phyloP scores from a whole-genome alignment of 78 protist species.

The Cavenderia fasciculata region DNA sequence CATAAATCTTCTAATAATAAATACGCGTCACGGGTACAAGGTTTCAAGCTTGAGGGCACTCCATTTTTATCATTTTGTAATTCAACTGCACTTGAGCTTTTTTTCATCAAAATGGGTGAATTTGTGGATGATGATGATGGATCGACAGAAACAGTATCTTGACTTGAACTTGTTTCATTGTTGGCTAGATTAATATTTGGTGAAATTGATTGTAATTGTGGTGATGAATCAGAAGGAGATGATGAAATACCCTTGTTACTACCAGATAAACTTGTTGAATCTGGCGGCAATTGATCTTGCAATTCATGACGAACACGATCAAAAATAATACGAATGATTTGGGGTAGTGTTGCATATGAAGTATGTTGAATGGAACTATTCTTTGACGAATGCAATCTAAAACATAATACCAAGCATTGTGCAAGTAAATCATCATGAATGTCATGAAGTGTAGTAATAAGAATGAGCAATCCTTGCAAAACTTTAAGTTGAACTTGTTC shows the following conservation, averaged over 20 bases:
- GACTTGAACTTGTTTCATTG: background rate
- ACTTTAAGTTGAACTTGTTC: conserved; percentile 75
- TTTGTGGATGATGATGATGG: background rate
- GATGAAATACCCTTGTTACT: background rate
- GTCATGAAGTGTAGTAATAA: conserved; percentile 63
- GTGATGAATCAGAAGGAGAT: background rate
- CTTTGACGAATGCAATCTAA: conserved; percentile 50
- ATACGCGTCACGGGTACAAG: conserved; percentile 64
- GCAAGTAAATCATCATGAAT: conserved; percentile 70
- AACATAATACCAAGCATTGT: conserved; percentile 73
- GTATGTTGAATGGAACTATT: conserved; percentile 70
- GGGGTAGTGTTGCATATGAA: conserved; percentile 77
- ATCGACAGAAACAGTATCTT: background rate
- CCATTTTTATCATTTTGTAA: background rate
- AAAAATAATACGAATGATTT: conserved; percentile 62
- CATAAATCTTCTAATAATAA: conserved; percentile 56
- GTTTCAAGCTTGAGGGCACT: conserved; percentile 33
- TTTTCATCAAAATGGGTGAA: no score
- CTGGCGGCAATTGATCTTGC: background rate
- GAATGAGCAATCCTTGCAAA: conserved; percentile 63
- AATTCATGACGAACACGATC: conserved; percentile 57
- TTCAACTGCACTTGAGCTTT: no score
- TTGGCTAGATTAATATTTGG: background rate
- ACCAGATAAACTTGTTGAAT: background rate
- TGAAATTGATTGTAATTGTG: background rate